Conservation (phyloP, 1,139 yeast species). For the Hansenula sp. region DNA sequence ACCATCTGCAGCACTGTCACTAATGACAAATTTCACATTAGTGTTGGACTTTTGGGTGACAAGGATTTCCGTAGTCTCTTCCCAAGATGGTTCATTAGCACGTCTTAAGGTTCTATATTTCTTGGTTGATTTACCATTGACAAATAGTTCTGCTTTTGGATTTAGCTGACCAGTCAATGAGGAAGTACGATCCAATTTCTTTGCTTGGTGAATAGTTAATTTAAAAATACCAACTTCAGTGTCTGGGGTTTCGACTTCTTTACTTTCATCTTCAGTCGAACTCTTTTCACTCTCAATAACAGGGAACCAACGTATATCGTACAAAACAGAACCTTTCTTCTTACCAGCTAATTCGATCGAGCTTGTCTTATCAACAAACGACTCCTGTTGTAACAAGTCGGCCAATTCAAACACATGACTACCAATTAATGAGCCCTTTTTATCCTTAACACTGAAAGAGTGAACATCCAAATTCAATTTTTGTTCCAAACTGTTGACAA, state of each 20-base stretch:
- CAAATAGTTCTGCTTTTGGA: constrained; percentile 64
- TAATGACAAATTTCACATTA: constrained; percentile 48
- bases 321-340: constrained; percentile 55
- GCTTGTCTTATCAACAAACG: constrained; percentile 19
- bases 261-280: constrained; percentile 20
- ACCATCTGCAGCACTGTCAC: constrained; percentile 48
- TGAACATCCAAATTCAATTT: constrained; percentile 51
- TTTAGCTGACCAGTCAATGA: constrained; percentile 69
- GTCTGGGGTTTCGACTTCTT: constrained; percentile 35
- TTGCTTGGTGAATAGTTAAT: constrained; percentile 68
- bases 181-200: constrained; percentile 58
- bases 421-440: constrained; percentile 56
- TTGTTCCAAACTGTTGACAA: constrained; percentile 56
- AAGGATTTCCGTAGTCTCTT: constrained; percentile 56
- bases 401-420: constrained; percentile 51
- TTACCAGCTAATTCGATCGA: constrained; percentile 43
- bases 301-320: constrained; percentile 65
- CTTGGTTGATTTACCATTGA: constrained; percentile 51
- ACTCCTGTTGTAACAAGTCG: constrained; percentile 49
- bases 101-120: constrained; percentile 58
- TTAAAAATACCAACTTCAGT: constrained; percentile 70
- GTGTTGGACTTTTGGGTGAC: constrained; percentile 58
- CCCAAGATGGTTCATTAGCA: constrained; percentile 72
- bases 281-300: constrained; percentile 37
- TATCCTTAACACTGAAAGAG: constrained; percentile 48